These are phyloP conservation scores for Trametes cinnabarina DNA, from an alignment of 768 basidiomycete genomes.

Conservation along the genomic window DNA sequence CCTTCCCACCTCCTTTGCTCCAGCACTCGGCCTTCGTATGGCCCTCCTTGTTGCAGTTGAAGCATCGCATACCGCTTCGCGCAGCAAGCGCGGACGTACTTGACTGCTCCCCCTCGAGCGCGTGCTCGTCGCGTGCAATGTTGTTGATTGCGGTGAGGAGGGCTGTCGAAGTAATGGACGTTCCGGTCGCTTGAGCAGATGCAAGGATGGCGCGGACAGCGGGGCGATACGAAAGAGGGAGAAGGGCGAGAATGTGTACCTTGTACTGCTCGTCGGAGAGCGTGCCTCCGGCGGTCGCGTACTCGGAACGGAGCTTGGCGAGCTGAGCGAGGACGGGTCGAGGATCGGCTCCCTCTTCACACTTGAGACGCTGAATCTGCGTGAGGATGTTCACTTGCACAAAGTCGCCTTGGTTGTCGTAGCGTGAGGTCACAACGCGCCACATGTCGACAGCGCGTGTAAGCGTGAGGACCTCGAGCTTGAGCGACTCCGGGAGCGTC, in stretches of 20 bases:
- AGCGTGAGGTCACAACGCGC: constrained; percentile 6
- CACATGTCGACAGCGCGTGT: constrained; percentile 6
- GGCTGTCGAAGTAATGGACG: neutral
- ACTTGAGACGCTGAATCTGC: constrained; percentile 10
- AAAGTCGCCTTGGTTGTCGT: constrained; percentile 13
- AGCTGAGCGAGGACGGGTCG: constrained; percentile 15
- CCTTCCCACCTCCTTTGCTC: constrained; percentile 20
- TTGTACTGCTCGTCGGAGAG: constrained; percentile 8
- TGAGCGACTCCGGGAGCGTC: constrained; percentile 10
- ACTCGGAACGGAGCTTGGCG: constrained; percentile 12
- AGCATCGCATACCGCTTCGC: constrained; percentile 11
- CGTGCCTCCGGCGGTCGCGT: constrained; percentile 11
- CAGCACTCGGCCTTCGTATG: constrained; percentile 21
- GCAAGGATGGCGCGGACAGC: neutral
- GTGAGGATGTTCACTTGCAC: constrained; percentile 4
- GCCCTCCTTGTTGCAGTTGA: constrained; percentile 21
- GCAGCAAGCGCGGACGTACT: neutral
- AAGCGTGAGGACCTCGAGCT: constrained; percentile 1
- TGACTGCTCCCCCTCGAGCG: neutral
- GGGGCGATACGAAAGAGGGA: constrained; percentile 12
- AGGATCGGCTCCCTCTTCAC: constrained; percentile 12
- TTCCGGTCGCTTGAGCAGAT: neutral
- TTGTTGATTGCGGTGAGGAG: constrained; percentile 8
- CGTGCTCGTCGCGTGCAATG: neutral
- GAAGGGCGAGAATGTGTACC: constrained; percentile 13